Conservation (phyloP, 441 rosid genomes). For the Hura crepitans region DNA sequence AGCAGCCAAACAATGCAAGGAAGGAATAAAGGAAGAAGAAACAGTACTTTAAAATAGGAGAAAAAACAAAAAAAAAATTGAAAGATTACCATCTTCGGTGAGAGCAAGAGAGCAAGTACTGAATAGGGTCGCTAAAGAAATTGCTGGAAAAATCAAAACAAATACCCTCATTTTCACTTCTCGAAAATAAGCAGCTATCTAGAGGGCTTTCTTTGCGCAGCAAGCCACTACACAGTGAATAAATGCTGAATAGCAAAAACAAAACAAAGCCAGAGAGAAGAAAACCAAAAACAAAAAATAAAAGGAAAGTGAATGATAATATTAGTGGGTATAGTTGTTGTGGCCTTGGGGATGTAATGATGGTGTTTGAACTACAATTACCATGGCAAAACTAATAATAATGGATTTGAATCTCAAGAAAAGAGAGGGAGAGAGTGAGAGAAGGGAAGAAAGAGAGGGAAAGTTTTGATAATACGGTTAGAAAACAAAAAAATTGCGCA, state of each 20-base stretch:
- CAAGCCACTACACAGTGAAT: conserved; percentile 28
- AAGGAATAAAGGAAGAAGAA: background rate
- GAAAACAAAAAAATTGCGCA: background rate
- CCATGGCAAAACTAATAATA: conserved; percentile 28
- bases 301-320: conserved; percentile 1
- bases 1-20: conserved; percentile 19
- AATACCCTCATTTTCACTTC: conserved; percentile 31
- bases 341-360: conserved; percentile 21
- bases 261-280: conserved; percentile 11
- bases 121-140: conserved; percentile 39
- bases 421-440: background rate
- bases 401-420: conserved; percentile 13
- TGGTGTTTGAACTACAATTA: conserved; percentile 9
- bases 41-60: background rate
- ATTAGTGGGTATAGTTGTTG: conserved; percentile 11
- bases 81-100: conserved; percentile 51
- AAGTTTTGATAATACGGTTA: background rate
- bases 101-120: conserved; percentile 38
- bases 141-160: conserved; percentile 29
- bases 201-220: conserved; percentile 25
- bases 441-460: background rate
- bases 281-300: background rate
- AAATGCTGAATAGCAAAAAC: conserved; percentile 13
- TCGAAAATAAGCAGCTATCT: conserved; percentile 12
- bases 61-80: background rate